Evolutionary conservation across 2,329 filamentous ascomycete genomes (phyloP), one percentile per base, ranked within the genome.

Genomic region (Stachybotrys elegans): DNA sequence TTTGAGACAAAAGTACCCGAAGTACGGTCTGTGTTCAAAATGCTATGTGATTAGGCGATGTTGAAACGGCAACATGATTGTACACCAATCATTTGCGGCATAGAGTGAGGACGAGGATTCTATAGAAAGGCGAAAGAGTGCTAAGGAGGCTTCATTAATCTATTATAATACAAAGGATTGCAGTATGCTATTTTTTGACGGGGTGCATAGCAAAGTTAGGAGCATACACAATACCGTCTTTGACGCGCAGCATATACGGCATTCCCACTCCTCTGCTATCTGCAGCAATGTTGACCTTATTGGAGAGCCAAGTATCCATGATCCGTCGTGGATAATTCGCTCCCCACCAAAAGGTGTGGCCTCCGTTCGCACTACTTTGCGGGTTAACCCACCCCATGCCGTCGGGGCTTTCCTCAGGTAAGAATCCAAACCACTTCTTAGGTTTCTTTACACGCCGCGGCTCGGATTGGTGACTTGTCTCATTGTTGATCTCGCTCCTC

Each of bases 181-280:
- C n/a, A n/a, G n/a, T n/a, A n/a, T n/a, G n/a, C n/a, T n/a, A n/a
- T n/a, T n/a, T 56, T 55, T 68, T 68, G 43, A 64, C 56, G 16
- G 65, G 65, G 53, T 68, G 66, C 51, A 68, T 49, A 13, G 62
- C 49, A 25, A 67, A 54, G 38, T 64, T 65, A 8, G 66, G 65
- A 36, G 53, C 51, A 34, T 59, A 67, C 3, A 65, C 45, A 43
- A 57, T 43, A 4, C 58, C 63, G n/a, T 59, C 55, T 22, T 55
- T 40, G 9, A 51, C 51, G n/a, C 51, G 43, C 36, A 67, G 46
- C 22, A 62, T 42, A 40, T 53, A 58, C 27, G 64, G 56, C 44
- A 58, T 40, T 14, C 48, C n/a, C n/a, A n/a, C n/a, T n/a, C n/a
- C n/a, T n/a, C n/a, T n/a, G n/a, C n/a, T n/a, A n/a, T n/a, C n/a